phyloP scores from a whole-genome alignment of 768 basidiomycete genomes.

The Coprinopsis sp. region DNA sequence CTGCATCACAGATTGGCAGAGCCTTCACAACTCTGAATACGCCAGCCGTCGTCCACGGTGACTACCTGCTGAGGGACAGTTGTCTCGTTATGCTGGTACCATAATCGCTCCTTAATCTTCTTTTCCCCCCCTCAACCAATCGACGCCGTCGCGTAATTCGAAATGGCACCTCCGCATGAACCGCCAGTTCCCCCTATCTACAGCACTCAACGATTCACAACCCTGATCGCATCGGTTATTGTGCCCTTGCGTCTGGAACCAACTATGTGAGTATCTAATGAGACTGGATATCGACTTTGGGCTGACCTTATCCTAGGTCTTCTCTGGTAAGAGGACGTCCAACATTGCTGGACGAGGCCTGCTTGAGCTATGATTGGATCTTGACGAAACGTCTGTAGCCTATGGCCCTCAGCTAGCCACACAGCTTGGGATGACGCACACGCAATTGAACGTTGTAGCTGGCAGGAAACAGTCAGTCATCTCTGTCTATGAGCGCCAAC shows the following conservation, averaged over 20 bases:
- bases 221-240: constrained; percentile 51
- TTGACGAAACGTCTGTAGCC: constrained; percentile 34
- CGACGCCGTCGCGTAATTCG: too few species aligned
- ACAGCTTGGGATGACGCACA: constrained; percentile 72
- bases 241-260: constrained; percentile 65
- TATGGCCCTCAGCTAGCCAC: constrained; percentile 85
- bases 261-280: constrained; percentile 60
- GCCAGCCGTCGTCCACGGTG: too few species aligned
- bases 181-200: constrained; percentile 4
- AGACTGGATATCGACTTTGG: constrained; percentile 1
- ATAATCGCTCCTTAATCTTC: too few species aligned
- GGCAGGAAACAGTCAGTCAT: constrained; percentile 67
- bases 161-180: not conserved
- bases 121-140: too few species aligned
- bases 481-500: constrained; percentile 1
- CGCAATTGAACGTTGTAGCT: constrained; percentile 78
- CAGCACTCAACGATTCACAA: constrained; percentile 39
- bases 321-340: constrained; percentile 32
- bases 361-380: not conserved
- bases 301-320: constrained; percentile 29
- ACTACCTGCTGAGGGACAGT: too few species aligned
- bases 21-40: too few species aligned
- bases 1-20: too few species aligned
- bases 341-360: not conserved
- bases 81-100: too few species aligned